Evolutionary conservation across 2,329 filamentous ascomycete genomes (phyloP).

Genomic region (Cordyceps fumosorosea): DNA sequence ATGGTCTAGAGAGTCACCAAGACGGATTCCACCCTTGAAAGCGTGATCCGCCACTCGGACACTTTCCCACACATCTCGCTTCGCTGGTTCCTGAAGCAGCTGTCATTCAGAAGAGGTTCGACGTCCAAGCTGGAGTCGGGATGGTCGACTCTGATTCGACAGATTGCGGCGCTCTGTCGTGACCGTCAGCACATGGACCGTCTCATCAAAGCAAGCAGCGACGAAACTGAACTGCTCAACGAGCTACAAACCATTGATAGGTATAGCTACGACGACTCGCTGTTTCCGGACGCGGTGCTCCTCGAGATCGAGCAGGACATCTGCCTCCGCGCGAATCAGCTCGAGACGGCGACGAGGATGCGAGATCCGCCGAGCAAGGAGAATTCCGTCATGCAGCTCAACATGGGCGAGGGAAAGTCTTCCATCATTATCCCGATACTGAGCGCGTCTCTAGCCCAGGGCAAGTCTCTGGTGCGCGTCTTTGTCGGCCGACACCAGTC

Average conservation of each 20-base stretch:
- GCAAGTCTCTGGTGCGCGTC: conserved; percentile 44
- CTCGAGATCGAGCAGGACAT: conserved; percentile 59
- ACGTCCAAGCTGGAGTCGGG: neutral
- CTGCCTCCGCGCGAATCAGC: conserved; percentile 53
- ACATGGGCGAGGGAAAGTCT: conserved; percentile 67
- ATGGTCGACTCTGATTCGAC: neutral
- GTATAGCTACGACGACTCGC: neutral
- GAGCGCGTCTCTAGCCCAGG: conserved; percentile 45
- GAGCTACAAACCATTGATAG: neutral
- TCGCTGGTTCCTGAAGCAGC: neutral
- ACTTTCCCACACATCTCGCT: neutral
- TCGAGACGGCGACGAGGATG: conserved; percentile 52
- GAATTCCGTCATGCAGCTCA: conserved; percentile 57
- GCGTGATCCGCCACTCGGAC: neutral
- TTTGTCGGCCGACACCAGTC: conserved; percentile 56
- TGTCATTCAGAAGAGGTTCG: neutral
- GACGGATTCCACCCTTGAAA: neutral
- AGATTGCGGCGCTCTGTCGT: neutral
- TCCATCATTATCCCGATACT: conserved; percentile 64
- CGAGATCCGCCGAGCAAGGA: conserved; percentile 27
- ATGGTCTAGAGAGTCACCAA: neutral
- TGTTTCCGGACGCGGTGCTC: conserved; percentile 52
- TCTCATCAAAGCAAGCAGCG: conserved; percentile 32
- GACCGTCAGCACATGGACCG: conserved; percentile 3
- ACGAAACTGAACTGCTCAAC: conserved; percentile 9